These are phyloP conservation scores for Auricularia heimuer DNA, from an alignment of 768 basidiomycete species.

Conservation along the genomic window DNA sequence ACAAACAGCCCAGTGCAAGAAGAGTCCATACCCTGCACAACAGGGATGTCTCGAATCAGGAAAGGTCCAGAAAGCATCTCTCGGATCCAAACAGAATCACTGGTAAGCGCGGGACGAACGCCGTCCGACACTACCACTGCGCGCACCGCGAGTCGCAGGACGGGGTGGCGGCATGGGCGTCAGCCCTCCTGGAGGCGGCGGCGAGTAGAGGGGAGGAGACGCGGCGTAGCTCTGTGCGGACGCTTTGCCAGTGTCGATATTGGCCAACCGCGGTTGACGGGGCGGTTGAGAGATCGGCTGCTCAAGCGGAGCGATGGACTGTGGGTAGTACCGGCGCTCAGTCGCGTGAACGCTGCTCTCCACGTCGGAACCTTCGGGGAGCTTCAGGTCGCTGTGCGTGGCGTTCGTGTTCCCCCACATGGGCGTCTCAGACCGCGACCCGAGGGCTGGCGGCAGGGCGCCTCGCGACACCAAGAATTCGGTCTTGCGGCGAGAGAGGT, in stretches of 20 bases:
- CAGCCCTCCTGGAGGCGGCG: neutral
- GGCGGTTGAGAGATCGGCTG: neutral
- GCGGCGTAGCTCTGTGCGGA: neutral
- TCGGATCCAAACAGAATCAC: neutral
- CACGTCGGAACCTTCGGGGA: neutral
- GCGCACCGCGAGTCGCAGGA: neutral
- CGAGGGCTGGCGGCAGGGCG: no score
- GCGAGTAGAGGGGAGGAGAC: neutral
- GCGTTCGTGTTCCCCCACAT: neutral
- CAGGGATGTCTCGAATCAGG: neutral
- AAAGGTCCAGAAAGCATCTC: neutral
- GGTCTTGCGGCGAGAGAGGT: no score
- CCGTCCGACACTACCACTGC: neutral
- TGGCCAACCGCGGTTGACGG: neutral
- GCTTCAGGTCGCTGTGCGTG: neutral
- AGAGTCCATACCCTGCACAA: neutral
- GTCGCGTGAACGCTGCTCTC: no score
- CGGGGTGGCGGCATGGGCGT: neutral
- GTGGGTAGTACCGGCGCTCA: neutral
- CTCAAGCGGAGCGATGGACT: neutral
- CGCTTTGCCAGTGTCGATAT: neutral
- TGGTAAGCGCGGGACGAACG: neutral
- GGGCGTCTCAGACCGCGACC: neutral
- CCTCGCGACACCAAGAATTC: no score
- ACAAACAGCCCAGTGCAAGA: neutral